Base-by-base conservation (phyloP, 1,284 basidiomycete species). In the Cutaneotrichosporon spelunceum region DNA sequence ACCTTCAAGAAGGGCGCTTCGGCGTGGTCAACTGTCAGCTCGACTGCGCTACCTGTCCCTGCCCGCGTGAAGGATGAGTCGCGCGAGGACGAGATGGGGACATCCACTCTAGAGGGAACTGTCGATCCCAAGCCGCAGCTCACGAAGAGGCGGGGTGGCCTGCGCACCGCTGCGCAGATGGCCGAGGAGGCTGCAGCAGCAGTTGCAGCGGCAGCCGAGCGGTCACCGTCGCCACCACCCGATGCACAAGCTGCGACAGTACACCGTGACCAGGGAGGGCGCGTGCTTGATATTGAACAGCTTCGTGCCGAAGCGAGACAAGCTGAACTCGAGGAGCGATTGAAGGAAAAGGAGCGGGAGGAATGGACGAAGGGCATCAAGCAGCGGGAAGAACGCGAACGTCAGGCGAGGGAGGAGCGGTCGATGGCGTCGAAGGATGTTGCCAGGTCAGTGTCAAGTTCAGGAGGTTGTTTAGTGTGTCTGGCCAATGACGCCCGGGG, bases 361-460 rank as follows among this genome's bases (percentile, higher is more conserved):
- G 90, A 94, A 74, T 99, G 96, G 96, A 91, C 90, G 0, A 97
- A 94, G 78, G 96, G 96, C 26, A 73, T 96, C 34, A 88, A 91
- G 26, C 93, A 99, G 80, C 82, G 88, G 59, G 87, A 90, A 33
- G 88, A 92, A 62, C 81, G 82, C 49, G 88, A 91, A 76, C 85
- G 84, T 72, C 80, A 81, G 71, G 84, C 78, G 68, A 72, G 79
- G 61, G 86, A 91, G 68, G 73, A 89, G 71, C 86, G 88, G 77
- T 86, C 85, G 69, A 86, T 89, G 77, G 84, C 81, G 55, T 81
- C 78, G 24, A 83, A 81, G 65, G 84, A 85, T 27, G 89, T 96
- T 67, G 88, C 91, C 6, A 82, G 93, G 80, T 82, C 67, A 68
- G 78, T 69, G 5, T 8, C n/a, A n/a, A n/a, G 7, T 8, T 13